These are phyloP conservation scores for Ophiostoma sp. DNA, from an alignment of 2,329 filamentous ascomycete species.

Conservation along the genomic window DNA sequence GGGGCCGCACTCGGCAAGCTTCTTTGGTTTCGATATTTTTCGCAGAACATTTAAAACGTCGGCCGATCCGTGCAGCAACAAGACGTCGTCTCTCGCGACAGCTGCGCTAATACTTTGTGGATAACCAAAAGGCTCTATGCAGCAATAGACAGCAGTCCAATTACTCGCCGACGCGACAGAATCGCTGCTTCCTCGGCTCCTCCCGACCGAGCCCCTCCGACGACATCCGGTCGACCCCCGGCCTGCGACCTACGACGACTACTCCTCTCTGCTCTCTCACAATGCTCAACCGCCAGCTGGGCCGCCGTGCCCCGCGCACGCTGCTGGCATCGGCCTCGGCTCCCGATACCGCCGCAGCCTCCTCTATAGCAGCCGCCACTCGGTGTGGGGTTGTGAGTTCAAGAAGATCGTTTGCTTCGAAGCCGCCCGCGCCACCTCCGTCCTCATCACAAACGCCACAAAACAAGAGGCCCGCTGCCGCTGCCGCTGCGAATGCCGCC, in stretches of 20 bases:
- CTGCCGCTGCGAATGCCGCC: too few species aligned
- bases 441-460: neutral
- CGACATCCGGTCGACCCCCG: neutral
- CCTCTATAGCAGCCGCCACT: neutral
- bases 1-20: conserved; percentile 15
- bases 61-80: neutral
- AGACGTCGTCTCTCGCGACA: too few species aligned
- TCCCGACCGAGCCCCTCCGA: neutral
- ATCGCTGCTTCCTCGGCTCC: too few species aligned
- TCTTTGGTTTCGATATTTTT: conserved; percentile 12
- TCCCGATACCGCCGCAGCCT: neutral
- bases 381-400: neutral
- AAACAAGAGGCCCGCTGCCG: too few species aligned
- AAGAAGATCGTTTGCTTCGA: conserved; percentile 23
- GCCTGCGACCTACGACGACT: neutral
- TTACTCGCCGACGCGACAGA: too few species aligned
- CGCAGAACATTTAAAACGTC: neutral
- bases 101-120: too few species aligned
- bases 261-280: neutral
- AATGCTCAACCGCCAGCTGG: conserved; percentile 19
- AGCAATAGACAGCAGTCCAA: too few species aligned
- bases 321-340: neutral
- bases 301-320: conserved; percentile 17
- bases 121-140: too few species aligned
- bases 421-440: conserved; percentile 20